Evolutionary conservation across 2,329 filamentous ascomycete species (phyloP).

Genomic region (Stachybotrys chartarum): DNA sequence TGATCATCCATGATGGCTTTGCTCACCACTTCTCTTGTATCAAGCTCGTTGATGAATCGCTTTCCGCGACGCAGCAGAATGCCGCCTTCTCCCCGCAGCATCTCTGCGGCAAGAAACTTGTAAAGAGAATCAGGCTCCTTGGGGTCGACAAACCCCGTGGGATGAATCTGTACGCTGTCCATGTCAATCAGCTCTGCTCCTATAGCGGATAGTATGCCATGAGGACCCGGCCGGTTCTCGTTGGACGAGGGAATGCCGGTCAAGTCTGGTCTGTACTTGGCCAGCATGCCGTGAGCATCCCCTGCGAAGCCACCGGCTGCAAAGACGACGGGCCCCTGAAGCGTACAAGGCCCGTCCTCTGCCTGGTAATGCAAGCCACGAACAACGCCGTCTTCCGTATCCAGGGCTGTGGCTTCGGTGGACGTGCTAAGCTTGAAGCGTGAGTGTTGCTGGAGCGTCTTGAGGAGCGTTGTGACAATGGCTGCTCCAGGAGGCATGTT

Average conservation of each 20-base stretch:
- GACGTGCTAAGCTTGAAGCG: constrained; percentile 45
- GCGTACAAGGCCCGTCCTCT: constrained; percentile 25
- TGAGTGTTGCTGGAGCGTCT: constrained; percentile 37
- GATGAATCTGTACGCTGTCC: constrained; percentile 56
- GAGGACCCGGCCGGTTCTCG: constrained; percentile 48
- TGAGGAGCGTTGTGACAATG: constrained; percentile 48
- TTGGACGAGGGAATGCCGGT: constrained; percentile 56
- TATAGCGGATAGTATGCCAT: constrained; percentile 31
- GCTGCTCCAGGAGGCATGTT: constrained; percentile 51
- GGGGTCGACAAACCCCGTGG: constrained; percentile 56
- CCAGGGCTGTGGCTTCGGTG: constrained; percentile 45
- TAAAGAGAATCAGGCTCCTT: constrained; percentile 33
- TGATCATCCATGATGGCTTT: constrained; percentile 37
- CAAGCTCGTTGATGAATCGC: constrained; percentile 56
- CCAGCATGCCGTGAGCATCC: constrained; percentile 49
- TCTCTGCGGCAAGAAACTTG: constrained; percentile 58
- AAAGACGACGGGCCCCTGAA: constrained; percentile 47
- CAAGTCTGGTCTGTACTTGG: constrained; percentile 51
- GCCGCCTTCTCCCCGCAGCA: constrained; percentile 55
- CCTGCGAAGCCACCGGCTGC: constrained; percentile 57
- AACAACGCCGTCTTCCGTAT: constrained; percentile 28
- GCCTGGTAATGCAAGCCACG: constrained; percentile 44
- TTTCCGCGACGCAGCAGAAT: constrained; percentile 43
- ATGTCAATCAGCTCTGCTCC: constrained; percentile 41
- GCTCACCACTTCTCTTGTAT: constrained; percentile 51